phyloP scores from a whole-genome alignment of 345 rosid genomes.

The Murraya paniculata region DNA sequence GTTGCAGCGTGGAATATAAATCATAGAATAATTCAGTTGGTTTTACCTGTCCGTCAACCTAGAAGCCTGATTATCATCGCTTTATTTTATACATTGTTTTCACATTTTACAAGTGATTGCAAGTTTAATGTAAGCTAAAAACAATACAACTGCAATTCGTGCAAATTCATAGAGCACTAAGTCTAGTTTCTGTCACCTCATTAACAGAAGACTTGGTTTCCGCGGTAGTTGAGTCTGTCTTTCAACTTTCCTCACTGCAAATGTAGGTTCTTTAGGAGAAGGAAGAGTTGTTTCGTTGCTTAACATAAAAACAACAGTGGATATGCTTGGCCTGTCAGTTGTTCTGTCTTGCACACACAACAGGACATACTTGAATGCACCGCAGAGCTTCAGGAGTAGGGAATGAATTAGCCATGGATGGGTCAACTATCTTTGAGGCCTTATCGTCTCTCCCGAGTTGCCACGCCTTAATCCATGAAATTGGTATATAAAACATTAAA shows the following conservation, averaged over 20 bases:
- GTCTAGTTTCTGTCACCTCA: not conserved
- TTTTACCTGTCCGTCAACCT: too few relatives aligned
- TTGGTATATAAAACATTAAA: too few relatives aligned
- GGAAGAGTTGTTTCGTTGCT: slow-evolving; percentile 12
- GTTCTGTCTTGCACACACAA: slow-evolving; percentile 10
- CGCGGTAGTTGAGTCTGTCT: not conserved
- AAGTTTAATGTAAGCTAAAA: too few relatives aligned
- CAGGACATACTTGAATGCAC: slow-evolving; percentile 15
- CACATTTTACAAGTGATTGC: too few relatives aligned
- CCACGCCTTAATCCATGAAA: not conserved
- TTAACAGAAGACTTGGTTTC: not conserved
- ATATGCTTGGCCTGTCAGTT: slow-evolving; percentile 17
- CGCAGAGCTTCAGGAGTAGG: not conserved
- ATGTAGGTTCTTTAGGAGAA: slow-evolving; percentile 5
- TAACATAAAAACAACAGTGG: slow-evolving; percentile 9
- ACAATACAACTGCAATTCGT: not conserved
- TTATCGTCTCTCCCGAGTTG: not conserved
- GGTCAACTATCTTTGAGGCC: slow-evolving; percentile 5
- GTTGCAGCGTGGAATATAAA: too few relatives aligned
- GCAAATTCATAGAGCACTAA: not conserved
- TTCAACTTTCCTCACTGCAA: not conserved
- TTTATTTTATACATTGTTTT: too few relatives aligned
- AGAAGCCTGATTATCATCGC: too few relatives aligned
- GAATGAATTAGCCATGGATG: not conserved
- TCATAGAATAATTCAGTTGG: too few relatives aligned